Evolutionary conservation across 768 basidiomycete genomes (phyloP), one percentile per base, ranked within the genome.

Genomic region (Macrocybe gigantea): DNA sequence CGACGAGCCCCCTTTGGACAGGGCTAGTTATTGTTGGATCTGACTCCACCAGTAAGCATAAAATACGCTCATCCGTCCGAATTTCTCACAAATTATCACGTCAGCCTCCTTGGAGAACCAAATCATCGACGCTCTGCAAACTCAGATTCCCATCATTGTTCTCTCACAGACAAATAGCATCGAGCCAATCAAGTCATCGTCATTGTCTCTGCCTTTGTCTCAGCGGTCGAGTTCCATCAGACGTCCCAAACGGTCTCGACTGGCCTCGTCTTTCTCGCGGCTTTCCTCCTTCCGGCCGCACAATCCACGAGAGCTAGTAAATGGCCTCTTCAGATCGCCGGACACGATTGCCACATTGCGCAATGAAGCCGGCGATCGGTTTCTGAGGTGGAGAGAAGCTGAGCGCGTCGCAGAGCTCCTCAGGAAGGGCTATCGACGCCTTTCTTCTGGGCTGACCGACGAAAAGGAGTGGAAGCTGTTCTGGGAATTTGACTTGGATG

Each of bases 351-450:
- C 72, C 1, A 58, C 69, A 1, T 67, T 88, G 31, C 77, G 86
- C 33, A 67, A 63, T 12, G 85, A 87, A 61, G 84, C 83, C 0
- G 72, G 79, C 0, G 82, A 85, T 49, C 75, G 85, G 13, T 88
- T 86, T 62, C 60, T 86, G 48, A 75, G 77, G 31, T 88, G 85
- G 85, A 69, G 83, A 32, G 85, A 86, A 59, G 77, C 87, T 29
- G 80, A 85, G 52, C 70, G 74, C 13, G 76, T 75, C 8, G 75
- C 78, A 5, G 70, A 72, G 49, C 64, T 64, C 33, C 68, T 81
- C 36, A 22, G 22, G 4, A 22, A 22, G 22, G 22, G 22, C 22
- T 22, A 22, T 22, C 22, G 22, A 4, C 22, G 22, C 22, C 22
- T 22, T 22, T 22, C 22, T 4, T 22, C 22, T 22, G 22, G 22